Evolutionary conservation across 2,329 filamentous ascomycete species (phyloP), one percentile per base, ranked within the genome.

Genomic region (Metarhizium rileyi): DNA sequence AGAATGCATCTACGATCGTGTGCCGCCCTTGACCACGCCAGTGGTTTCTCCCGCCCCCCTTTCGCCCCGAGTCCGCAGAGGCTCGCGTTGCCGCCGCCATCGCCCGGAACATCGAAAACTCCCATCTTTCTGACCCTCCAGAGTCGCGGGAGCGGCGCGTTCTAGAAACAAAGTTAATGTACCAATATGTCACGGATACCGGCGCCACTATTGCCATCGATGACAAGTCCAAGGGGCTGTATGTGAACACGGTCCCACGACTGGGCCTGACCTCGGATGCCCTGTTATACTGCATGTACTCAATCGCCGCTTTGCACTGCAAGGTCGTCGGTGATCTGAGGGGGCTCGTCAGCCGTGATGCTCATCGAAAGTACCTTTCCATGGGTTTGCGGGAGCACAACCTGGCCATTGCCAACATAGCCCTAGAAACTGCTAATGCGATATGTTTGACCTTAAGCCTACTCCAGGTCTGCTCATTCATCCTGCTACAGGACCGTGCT

Each of bases 361-460:
- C 51, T 3, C 50, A 57, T 46, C 49, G 55, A 18, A 51, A 40
- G 20, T 57, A 57, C 18, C 44, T 57, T 18, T 48, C 52, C 35
- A 53, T 55, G 51, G 52, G 49, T 5, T 10, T 57, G 27, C 50
- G 52, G 16, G 55, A 56, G 30, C 55, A 57, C 38, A 54, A 52
- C 25, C 49, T 41, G 30, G 51, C 47, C 9, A 44, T 57, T 9
- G 38, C 48, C 4, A 45, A 47, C 18, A 28, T 57, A 10, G 47
- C 12, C 30, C 36, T 36, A 16, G 35, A 35, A 20, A 55, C 51
- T 18, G 46, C 53, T 18, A 52, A 56, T 18, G 43, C 36, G 10
- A 47, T 56, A 2, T 56, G 49, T 16, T 44, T 56, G 41, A 57
- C 55, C 3, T 53, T 54, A 16, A 46, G 47, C 20, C 44, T 57